Percentiles rank a stretch among this genome's conserved stretches.
These are phyloP conservation scores for Pseudogymnoascus destructans DNA, from an alignment of 2,329 filamentous ascomycete species.

Conservation along the genomic window DNA sequence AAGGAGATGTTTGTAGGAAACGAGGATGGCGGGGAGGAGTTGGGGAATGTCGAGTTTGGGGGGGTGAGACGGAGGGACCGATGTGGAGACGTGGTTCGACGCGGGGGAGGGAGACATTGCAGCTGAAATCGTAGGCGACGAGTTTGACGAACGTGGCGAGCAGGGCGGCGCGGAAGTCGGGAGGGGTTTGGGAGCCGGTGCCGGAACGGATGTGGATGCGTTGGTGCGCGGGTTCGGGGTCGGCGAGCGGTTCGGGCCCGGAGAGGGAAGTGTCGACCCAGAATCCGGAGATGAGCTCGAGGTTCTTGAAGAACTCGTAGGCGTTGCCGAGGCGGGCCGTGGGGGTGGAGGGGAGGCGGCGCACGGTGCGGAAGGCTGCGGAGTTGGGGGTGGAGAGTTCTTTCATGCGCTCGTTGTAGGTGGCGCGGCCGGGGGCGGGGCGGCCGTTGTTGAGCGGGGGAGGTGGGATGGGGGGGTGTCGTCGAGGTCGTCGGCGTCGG, in stretches of 20 bases:
- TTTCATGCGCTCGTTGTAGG: slow-evolving; percentile 44
- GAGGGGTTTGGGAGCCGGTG: slow-evolving; percentile 42
- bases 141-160: slow-evolving; percentile 48
- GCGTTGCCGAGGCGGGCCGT: slow-evolving; percentile 48
- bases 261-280: slow-evolving; percentile 46
- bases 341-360: slow-evolving; percentile 40
- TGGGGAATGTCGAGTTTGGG: slow-evolving; percentile 20
- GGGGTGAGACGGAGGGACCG: slow-evolving; percentile 14
- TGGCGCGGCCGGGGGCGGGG: slow-evolving; percentile 42
- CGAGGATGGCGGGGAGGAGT: slow-evolving; percentile 34
- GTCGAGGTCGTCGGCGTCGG: neutral
- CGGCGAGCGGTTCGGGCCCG: slow-evolving; percentile 15
- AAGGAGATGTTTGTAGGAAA: slow-evolving; percentile 47
- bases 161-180: slow-evolving; percentile 44
- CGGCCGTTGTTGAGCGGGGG: slow-evolving; percentile 39
- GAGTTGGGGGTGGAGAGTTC: slow-evolving; percentile 45
- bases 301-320: slow-evolving; percentile 52
- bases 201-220: slow-evolving; percentile 33
- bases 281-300: slow-evolving; percentile 44
- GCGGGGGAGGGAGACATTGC: slow-evolving; percentile 43
- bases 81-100: slow-evolving; percentile 47
- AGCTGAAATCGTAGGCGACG: slow-evolving; percentile 52
- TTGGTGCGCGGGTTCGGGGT: slow-evolving; percentile 16
- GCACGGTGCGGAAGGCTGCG: slow-evolving; percentile 47
- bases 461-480: neutral